phyloP scores from a whole-genome alignment of 331 rosid genomes.

The Quercus tomentella region DNA sequence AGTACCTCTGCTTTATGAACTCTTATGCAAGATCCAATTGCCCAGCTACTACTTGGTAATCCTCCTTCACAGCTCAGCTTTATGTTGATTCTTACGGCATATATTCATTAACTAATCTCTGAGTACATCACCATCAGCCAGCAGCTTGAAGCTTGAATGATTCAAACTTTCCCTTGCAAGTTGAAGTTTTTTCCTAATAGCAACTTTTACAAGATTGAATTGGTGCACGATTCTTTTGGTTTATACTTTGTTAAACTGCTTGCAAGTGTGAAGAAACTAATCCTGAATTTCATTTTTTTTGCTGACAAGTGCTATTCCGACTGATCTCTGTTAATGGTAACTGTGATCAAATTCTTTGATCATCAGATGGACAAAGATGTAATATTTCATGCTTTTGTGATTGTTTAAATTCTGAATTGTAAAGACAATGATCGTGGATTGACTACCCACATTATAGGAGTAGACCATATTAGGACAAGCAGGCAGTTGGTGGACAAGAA shows the following conservation, averaged over 20 bases:
- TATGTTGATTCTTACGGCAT: neutral
- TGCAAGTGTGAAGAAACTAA: neutral
- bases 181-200: neutral
- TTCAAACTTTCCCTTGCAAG: neutral
- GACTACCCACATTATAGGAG: neutral
- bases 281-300: neutral
- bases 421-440: neutral
- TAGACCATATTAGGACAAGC: neutral
- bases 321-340: neutral
- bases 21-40: neutral
- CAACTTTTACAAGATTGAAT: neutral
- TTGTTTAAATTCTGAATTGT: neutral
- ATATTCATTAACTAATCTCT: neutral
- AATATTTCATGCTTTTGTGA: neutral
- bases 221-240: neutral
- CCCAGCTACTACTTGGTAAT: neutral
- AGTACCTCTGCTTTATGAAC: neutral
- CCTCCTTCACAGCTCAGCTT: neutral
- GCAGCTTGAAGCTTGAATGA: neutral
- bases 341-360: neutral
- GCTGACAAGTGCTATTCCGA: neutral
- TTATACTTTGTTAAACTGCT: neutral
- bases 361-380: neutral
- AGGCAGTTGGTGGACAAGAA: neutral
- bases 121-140: neutral